Percentiles rank a stretch among this genome's conserved stretches.
phyloP scores from a whole-genome alignment of 23 red algal genomes.

The Gracilaria caudata region DNA sequence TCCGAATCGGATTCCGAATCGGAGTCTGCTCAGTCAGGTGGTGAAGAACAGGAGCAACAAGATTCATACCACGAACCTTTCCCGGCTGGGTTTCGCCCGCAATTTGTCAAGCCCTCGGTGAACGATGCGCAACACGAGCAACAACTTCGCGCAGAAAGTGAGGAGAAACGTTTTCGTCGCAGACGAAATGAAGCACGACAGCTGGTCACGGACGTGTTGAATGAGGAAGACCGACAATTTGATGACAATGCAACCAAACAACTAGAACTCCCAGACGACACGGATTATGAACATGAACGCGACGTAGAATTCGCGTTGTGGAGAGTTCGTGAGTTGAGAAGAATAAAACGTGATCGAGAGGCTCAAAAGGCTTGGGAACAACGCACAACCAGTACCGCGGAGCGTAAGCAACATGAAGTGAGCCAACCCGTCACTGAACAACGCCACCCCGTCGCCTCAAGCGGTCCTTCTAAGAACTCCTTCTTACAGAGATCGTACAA shows the following conservation, averaged over 20 bases:
- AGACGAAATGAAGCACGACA: conserved; percentile 8
- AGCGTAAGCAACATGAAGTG: not conserved
- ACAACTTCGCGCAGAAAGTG: not conserved
- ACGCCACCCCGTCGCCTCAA: not conserved
- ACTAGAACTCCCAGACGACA: conserved; percentile 51
- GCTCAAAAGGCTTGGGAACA: conserved; percentile 32
- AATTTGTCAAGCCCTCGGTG: not conserved
- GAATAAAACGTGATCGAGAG: conserved; percentile 50
- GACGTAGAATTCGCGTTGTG: conserved; percentile 53
- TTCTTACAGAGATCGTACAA: conserved; percentile 59
- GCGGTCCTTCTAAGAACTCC: not conserved
- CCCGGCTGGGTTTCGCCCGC: not conserved
- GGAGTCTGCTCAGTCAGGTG: not conserved
- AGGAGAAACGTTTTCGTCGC: conserved; percentile 25
- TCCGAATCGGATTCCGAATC: not conserved
- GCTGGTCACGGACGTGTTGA: conserved; percentile 17
- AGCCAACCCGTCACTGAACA: not conserved
- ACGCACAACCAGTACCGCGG: not conserved
- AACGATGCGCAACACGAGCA: not conserved
- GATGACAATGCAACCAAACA: not conserved
- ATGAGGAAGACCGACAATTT: conserved; percentile 15
- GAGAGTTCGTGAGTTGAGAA: conserved; percentile 54
- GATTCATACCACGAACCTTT: not conserved
- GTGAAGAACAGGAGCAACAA: not conserved
- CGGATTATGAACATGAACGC: conserved; percentile 38